Percentiles rank a stretch among this genome's conserved stretches.
phyloP scores from a whole-genome alignment of 2,329 filamentous ascomycete species.

The Phialophora macrospora region DNA sequence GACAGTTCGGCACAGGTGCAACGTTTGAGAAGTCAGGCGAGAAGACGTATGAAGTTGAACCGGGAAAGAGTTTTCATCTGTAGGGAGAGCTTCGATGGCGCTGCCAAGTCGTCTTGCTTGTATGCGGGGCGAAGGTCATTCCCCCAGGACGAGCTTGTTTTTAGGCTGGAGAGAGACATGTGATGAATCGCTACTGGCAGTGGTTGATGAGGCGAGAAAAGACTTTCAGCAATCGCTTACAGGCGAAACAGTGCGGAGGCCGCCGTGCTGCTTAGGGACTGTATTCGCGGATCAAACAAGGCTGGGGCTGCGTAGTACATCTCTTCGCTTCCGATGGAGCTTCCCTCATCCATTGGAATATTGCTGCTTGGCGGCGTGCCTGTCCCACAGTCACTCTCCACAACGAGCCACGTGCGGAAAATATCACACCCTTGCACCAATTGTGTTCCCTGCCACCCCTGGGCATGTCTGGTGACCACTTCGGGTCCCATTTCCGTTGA shows the following conservation, averaged over 20 bases:
- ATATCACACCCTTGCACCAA: neutral
- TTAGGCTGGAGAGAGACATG: neutral
- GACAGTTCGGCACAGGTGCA: constrained; percentile 6
- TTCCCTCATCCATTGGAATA: neutral
- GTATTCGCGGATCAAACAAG: neutral
- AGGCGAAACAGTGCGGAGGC: neutral
- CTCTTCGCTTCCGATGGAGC: neutral
- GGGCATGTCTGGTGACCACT: neutral
- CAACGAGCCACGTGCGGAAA: neutral
- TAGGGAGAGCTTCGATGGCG: neutral
- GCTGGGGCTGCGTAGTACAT: neutral
- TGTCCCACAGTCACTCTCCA: neutral
- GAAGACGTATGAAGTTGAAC: constrained; percentile 6
- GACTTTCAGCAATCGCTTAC: neutral
- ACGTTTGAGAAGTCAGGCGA: constrained; percentile 9
- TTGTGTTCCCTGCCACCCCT: too few species aligned
- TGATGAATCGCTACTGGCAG: neutral
- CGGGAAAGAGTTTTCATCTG: neutral
- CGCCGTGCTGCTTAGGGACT: too few species aligned
- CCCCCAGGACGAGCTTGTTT: neutral
- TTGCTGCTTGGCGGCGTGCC: neutral
- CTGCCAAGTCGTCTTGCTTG: neutral
- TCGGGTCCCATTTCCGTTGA: neutral
- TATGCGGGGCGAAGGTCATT: neutral
- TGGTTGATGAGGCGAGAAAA: neutral